Conservation (phyloP, 176 grass and related monocot species). For the Puccinellia tenuiflora region DNA sequence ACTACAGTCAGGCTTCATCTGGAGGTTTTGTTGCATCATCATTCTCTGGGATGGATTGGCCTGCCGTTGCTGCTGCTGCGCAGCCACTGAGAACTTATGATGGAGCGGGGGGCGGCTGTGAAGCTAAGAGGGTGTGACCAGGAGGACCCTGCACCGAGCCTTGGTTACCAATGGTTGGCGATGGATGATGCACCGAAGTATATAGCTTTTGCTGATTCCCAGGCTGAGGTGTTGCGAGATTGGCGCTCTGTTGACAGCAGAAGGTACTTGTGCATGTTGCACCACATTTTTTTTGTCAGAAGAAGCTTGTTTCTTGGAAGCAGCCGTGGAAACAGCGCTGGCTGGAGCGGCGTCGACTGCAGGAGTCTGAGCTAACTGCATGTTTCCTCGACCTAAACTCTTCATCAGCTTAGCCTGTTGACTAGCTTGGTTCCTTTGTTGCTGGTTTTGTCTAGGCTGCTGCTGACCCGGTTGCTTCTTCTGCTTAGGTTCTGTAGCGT, state of each 20-base stretch:
- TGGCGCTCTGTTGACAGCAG: slow-evolving; percentile 23
- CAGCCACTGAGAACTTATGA: slow-evolving; percentile 20
- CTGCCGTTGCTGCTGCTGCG: slow-evolving; percentile 38
- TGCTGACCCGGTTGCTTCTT: slow-evolving; percentile 56
- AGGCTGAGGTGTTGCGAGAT: slow-evolving; percentile 40
- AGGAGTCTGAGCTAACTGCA: slow-evolving; percentile 51
- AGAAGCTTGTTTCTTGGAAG: slow-evolving; percentile 35
- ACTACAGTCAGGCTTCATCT: slow-evolving; percentile 39
- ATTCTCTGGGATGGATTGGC: slow-evolving; percentile 38
- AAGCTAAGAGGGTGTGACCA: slow-evolving; percentile 24
- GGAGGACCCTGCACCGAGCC: slow-evolving; percentile 37
- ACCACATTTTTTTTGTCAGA: background rate
- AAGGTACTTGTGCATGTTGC: slow-evolving; percentile 34
- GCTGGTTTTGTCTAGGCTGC: slow-evolving; percentile 58
- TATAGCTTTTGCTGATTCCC: slow-evolving; percentile 55
- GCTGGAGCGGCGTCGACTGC: slow-evolving; percentile 25
- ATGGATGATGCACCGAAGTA: slow-evolving; percentile 39
- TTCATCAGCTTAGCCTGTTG: slow-evolving; percentile 79
- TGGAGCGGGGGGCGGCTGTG: slow-evolving; percentile 28
- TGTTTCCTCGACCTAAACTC: slow-evolving; percentile 72
- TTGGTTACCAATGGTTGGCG: slow-evolving; percentile 47
- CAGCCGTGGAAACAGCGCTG: slow-evolving; percentile 23
- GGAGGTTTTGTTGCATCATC: slow-evolving; percentile 39
- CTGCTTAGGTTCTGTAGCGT: slow-evolving; percentile 52
- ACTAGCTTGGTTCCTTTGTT: slow-evolving; percentile 65